Base-by-base conservation (phyloP, 768 basidiomycete species). In the Xanthoconium purpureum region DNA sequence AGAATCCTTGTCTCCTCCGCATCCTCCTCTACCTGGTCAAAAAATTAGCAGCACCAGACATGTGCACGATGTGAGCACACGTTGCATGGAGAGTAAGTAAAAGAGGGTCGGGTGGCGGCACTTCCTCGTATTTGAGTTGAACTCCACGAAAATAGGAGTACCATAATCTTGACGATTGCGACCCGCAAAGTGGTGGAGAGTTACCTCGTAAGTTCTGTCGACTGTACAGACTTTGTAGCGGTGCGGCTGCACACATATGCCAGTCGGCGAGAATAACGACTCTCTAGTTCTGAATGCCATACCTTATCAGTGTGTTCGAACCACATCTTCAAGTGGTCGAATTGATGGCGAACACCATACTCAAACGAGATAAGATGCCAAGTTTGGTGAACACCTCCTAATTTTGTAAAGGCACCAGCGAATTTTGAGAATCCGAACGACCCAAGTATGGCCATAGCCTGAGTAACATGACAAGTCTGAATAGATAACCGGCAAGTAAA, bases 281-380 rank as follows among this genome's bases (percentile, higher is more conserved):
- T 37, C 42, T 24, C 24, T 24, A 4, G 24, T 24, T 5, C 30
- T 15, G 42, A 44, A 32, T 24, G 28, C 12, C 49, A 11, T 17
- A 56, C 55, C 43, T 45, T 15, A 2, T 24, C 7, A 47, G 53
- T 33, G 20, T n/a, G 4, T 14, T 55, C 54, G 18, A 55, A 44
- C 48, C 54, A 50, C 54, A 50, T 3, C 0, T 32, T 1, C 28
- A 50, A n/a, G 6, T 0, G 0, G 6, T 49, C 24, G 2, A 49
- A 54, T 0, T 2, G 0, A 3, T 0, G 0, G 13, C 13, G 20
- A 6, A 51, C 0, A 28, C 36, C 8, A 4, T 0, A 2, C 11
- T 55, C 14, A 3, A 58, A 45, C 5, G 32, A 39, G 14, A 58
- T 30, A 12, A 58, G n/a, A 36, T 58, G 55, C 57, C 38, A 43